A percentile compares a stretch with the other conserved stretches of the same genome.
phyloP scores from a whole-genome alignment of 1,284 basidiomycete genomes.

The Pseudozyma sp. region DNA sequence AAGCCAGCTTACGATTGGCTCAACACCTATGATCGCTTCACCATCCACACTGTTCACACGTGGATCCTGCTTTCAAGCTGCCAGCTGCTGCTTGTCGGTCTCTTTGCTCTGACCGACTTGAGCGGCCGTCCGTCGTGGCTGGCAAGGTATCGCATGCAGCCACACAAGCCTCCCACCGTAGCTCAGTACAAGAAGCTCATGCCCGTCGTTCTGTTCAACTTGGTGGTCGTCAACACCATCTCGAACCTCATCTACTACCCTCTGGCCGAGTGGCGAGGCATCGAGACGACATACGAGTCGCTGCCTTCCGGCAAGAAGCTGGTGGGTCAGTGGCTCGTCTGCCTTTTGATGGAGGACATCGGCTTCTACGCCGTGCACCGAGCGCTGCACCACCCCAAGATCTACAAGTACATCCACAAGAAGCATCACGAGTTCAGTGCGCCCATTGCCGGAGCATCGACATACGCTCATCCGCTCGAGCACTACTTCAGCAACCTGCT shows the following conservation, averaged over 20 bases:
- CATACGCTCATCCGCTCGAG: constrained; percentile 2
- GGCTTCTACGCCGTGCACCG: constrained; percentile 8
- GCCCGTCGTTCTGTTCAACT: background rate
- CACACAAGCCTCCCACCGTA: background rate
- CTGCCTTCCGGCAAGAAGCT: constrained; percentile 9
- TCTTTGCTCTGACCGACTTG: constrained; percentile 10
- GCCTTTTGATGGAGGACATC: constrained; percentile 7
- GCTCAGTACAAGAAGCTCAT: constrained; percentile 13
- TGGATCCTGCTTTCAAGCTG: constrained; percentile 6
- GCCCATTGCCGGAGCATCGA: constrained; percentile 3
- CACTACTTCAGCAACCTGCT: constrained; percentile 5
- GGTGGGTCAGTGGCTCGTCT: constrained; percentile 12
- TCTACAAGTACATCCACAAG: constrained; percentile 8
- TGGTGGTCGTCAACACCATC: constrained; percentile 12
- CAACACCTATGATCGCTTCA: constrained; percentile 9
- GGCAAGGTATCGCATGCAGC: constrained; percentile 7
- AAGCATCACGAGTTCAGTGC: constrained; percentile 13
- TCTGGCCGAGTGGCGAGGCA: constrained; percentile 12
- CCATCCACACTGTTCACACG: constrained; percentile 11
- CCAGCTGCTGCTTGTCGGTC: constrained; percentile 1
- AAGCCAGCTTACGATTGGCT: constrained; percentile 9
- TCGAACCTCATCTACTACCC: constrained; percentile 12
- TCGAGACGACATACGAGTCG: constrained; percentile 10
- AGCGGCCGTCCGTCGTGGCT: constrained; percentile 7
- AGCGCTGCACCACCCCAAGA: background rate